Evolutionary conservation across 177 flowering plant species (phyloP).

Genomic region (Vitis hybrid): DNA sequence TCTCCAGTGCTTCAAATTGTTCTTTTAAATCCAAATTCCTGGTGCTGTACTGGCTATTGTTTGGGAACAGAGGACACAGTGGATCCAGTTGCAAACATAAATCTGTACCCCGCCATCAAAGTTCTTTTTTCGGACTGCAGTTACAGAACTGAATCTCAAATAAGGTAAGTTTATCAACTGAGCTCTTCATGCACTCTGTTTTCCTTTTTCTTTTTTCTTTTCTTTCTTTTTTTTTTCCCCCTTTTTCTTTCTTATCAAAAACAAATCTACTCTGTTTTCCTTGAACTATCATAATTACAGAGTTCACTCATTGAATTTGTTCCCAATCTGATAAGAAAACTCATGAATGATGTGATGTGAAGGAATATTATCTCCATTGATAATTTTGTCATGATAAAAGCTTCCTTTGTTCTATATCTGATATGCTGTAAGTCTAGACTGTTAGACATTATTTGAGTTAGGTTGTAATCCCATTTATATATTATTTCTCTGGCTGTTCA

Average conservation of each 20-base stretch:
- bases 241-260: not conserved
- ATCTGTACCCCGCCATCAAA: slow-evolving; percentile 64
- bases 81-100: slow-evolving; percentile 32
- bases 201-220: not conserved
- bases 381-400: too few species aligned
- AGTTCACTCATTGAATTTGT: too few species aligned
- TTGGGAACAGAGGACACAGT: slow-evolving; percentile 21
- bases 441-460: too few species aligned
- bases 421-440: too few species aligned
- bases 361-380: too few species aligned
- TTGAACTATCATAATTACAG: too few species aligned
- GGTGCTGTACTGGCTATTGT: slow-evolving; percentile 67
- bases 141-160: slow-evolving; percentile 32
- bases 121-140: slow-evolving; percentile 67
- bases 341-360: too few species aligned
- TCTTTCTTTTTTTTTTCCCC: not conserved
- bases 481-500: not conserved
- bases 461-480: not conserved
- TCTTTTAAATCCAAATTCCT: slow-evolving; percentile 68
- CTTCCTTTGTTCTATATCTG: too few species aligned
- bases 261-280: too few species aligned
- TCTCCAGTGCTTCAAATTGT: slow-evolving; percentile 62
- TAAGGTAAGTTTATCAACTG: slow-evolving; percentile 45
- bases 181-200: not conserved
- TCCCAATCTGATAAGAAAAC: too few species aligned